Evolutionary conservation across 106 monocot genomes (phyloP).

Genomic region (Hemerocallis citrina): DNA sequence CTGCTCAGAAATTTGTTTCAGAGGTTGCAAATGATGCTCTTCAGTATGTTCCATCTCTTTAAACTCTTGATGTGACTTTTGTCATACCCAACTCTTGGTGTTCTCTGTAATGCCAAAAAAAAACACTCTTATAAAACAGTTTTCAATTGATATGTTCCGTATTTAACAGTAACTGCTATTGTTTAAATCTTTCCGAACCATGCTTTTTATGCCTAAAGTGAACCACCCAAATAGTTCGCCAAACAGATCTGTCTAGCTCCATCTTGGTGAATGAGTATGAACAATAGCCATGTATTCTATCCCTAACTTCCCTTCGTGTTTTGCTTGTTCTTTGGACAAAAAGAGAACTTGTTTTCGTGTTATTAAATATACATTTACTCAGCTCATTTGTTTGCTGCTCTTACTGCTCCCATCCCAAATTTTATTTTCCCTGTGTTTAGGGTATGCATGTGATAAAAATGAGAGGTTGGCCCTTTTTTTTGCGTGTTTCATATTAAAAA

Average conservation of each 20-base stretch:
- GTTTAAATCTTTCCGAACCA: neutral
- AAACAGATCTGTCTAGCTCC: neutral
- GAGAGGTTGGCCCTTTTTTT: too few species aligned
- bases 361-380: neutral
- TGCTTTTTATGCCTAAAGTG: neutral
- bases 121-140: too few species aligned
- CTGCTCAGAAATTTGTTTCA: constrained; percentile 85
- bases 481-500: too few species aligned
- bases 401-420: neutral
- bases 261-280: neutral
- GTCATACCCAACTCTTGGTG: neutral
- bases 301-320: neutral
- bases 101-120: too few species aligned
- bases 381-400: neutral
- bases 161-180: neutral
- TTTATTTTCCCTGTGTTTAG: too few species aligned
- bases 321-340: neutral
- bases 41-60: constrained; percentile 49
- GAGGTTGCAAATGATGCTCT: constrained; percentile 96
- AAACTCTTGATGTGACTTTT: neutral
- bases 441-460: too few species aligned
- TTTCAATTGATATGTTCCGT: neutral
- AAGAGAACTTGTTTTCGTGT: neutral
- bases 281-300: neutral
- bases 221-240: neutral